Percentiles rank a stretch among this genome's conserved stretches.
Conservation (phyloP, 352 stramenopile species). For the Blastocystis sp. region DNA sequence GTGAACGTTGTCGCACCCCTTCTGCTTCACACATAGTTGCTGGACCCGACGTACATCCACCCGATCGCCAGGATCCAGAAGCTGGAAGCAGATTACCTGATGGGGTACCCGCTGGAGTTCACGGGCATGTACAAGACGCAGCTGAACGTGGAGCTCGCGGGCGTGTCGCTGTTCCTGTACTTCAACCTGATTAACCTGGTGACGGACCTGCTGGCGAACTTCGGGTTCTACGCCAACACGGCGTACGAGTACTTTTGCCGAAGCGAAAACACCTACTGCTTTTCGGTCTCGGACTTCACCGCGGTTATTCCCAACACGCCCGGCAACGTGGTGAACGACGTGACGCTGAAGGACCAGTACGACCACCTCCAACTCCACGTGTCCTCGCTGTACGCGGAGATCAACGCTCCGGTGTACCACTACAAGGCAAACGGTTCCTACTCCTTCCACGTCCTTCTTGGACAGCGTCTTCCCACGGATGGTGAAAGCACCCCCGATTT, state of each 20-base stretch:
- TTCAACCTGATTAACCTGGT: constrained; percentile 65
- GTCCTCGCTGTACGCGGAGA: constrained; percentile 2
- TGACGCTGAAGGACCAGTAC: constrained; percentile 31
- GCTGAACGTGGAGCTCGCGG: constrained; percentile 24
- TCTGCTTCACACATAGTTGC: background rate
- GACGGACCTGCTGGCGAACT: constrained; percentile 26
- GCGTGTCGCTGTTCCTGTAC: constrained; percentile 9
- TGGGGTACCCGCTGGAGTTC: constrained; percentile 48
- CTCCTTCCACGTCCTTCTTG: constrained; percentile 33
- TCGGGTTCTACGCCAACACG: constrained; percentile 30
- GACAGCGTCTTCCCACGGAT: background rate
- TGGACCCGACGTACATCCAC: constrained; percentile 55
- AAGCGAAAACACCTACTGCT: constrained; percentile 50
- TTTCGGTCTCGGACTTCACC: background rate
- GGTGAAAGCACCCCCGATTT: background rate
- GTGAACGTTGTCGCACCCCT: background rate
- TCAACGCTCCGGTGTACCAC: constrained; percentile 24
- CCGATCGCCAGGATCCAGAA: background rate
- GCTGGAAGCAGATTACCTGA: constrained; percentile 55
- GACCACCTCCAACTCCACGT: constrained; percentile 36
- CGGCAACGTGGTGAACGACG: constrained; percentile 63
- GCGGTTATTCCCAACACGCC: background rate
- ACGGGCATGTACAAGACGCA: constrained; percentile 65
- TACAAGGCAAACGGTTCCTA: constrained; percentile 35
- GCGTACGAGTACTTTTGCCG: constrained; percentile 64